phyloP scores from a whole-genome alignment of 1,139 yeast species.

The Blastobotrys malaysiensis region DNA sequence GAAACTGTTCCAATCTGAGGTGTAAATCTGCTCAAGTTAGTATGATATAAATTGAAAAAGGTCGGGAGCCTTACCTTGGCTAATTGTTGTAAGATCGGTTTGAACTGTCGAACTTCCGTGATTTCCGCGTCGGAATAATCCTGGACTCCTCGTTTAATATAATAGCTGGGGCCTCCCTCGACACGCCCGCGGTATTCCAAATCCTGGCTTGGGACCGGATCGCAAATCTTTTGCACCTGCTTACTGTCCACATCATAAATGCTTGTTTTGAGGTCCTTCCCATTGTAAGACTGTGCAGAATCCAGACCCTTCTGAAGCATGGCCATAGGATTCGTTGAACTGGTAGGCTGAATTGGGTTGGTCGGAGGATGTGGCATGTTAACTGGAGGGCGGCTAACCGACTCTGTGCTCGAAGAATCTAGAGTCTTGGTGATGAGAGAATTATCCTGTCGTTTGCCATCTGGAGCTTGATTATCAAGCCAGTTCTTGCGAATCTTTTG shows the following conservation, averaged over 20 bases:
- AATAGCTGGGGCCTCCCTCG: slow-evolving; percentile 10
- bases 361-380: background rate
- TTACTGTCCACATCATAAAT: slow-evolving; percentile 8
- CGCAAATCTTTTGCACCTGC: slow-evolving; percentile 8
- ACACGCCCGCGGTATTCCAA: slow-evolving; percentile 6
- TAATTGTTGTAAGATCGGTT: slow-evolving; percentile 11
- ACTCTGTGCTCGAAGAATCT: background rate
- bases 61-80: slow-evolving; percentile 13
- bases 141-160: slow-evolving; percentile 3
- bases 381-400: background rate
- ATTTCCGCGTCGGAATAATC: slow-evolving; percentile 4
- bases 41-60: background rate
- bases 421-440: background rate
- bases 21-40: slow-evolving; percentile 16
- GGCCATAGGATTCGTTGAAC: background rate
- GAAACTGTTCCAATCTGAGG: slow-evolving; percentile 22
- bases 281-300: slow-evolving; percentile 1
- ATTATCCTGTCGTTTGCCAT: background rate
- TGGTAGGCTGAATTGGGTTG: background rate
- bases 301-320: slow-evolving; percentile 5
- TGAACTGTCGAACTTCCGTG: slow-evolving; percentile 12
- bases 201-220: slow-evolving; percentile 8
- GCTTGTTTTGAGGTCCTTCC: background rate
- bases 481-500: slow-evolving; percentile 2
- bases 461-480: background rate